Percentiles rank a stretch among this genome's conserved stretches.
Evolutionary conservation across 2,329 filamentous ascomycete genomes (phyloP).

Genomic region (Arachnopeziza araneosa): DNA sequence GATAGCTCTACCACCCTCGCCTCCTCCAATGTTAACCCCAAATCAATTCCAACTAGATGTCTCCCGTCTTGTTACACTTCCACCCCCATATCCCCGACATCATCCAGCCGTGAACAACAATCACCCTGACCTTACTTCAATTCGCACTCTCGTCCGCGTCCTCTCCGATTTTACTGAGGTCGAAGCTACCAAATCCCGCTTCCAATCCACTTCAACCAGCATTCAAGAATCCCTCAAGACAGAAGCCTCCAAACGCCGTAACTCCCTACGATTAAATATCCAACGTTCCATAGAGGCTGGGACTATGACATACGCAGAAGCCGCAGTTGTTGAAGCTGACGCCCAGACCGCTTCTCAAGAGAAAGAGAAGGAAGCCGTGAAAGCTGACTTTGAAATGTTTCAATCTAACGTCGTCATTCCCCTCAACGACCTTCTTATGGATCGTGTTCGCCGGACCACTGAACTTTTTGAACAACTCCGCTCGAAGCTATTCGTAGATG

Average conservation of each 20-base stretch:
- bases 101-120: conserved; percentile 95
- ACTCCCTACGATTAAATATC: conserved; percentile 66
- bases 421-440: conserved; percentile 71
- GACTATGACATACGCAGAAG: conserved; percentile 75
- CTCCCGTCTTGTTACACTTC: conserved; percentile 85
- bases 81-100: conserved; percentile 89
- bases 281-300: conserved; percentile 74
- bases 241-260: conserved; percentile 47
- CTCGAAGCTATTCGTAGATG: conserved; percentile 66
- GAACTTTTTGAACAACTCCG: conserved; percentile 73
- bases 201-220: conserved; percentile 49
- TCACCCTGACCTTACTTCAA: conserved; percentile 80
- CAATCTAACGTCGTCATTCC: conserved; percentile 79
- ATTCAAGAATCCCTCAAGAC: conserved; percentile 50
- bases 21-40: conserved; percentile 38
- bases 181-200: conserved; percentile 60
- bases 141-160: conserved; percentile 66
- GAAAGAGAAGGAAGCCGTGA: conserved; percentile 65
- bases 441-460: conserved; percentile 68
- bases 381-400: conserved; percentile 78
- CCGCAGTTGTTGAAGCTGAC: conserved; percentile 73
- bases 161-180: conserved; percentile 71
- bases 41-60: conserved; percentile 67
- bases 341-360: conserved; percentile 65
- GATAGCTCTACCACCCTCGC: conserved; percentile 11